These are phyloP conservation scores for Stachybotrys elegans DNA, from an alignment of 2,329 filamentous ascomycete species.

Conservation along the genomic window DNA sequence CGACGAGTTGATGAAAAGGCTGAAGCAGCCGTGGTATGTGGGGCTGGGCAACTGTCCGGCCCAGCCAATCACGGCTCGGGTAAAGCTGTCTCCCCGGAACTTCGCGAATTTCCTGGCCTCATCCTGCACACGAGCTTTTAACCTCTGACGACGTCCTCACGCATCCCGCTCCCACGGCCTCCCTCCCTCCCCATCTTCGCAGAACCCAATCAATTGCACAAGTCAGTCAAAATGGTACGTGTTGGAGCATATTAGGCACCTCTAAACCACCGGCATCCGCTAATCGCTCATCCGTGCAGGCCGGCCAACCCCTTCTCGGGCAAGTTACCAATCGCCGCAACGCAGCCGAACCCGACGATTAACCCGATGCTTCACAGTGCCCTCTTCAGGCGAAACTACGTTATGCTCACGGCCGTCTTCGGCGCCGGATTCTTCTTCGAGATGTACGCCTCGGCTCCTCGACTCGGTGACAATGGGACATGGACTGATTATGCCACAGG, in stretches of 20 bases:
- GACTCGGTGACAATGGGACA: conserved; percentile 12
- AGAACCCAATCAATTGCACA: conserved; percentile 25
- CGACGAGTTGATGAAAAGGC: background rate
- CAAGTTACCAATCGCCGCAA: conserved; percentile 24
- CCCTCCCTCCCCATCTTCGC: too few relatives aligned
- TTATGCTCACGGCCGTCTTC: conserved; percentile 86
- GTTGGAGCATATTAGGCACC: background rate
- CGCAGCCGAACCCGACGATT: conserved; percentile 16
- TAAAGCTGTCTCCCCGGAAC: conserved; percentile 24
- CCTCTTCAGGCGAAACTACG: conserved; percentile 79
- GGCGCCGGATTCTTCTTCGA: conserved; percentile 84
- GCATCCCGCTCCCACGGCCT: too few relatives aligned
- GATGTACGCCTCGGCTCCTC: conserved; percentile 61
- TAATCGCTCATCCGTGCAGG: conserved; percentile 31
- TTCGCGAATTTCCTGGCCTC: conserved; percentile 28
- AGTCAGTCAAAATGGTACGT: conserved; percentile 32
- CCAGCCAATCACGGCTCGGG: conserved; percentile 23
- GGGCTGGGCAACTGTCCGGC: conserved; percentile 5
- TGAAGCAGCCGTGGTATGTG: conserved; percentile 15
- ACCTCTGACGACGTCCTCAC: conserved; percentile 20
- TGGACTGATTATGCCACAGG: conserved; percentile 46
- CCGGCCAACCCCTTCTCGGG: conserved; percentile 37
- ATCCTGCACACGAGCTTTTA: conserved; percentile 23
- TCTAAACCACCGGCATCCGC: conserved; percentile 13
- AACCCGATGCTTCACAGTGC: conserved; percentile 48